Conservation (phyloP, 331 rosid species). For the Malus hybrid region DNA sequence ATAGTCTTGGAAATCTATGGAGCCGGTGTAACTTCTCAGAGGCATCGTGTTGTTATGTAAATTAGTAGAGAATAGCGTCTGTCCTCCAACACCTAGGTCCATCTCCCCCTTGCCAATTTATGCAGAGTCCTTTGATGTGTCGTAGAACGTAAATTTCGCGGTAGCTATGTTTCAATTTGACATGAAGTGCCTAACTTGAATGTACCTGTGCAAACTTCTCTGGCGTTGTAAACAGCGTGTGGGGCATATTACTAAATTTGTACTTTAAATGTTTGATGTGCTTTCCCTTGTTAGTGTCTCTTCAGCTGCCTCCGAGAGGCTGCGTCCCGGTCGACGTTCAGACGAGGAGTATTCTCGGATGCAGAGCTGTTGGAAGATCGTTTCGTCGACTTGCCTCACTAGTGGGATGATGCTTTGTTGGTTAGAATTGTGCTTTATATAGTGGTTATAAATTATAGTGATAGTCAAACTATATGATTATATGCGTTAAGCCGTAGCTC, state of each 20-base stretch:
- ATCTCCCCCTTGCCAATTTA: not conserved
- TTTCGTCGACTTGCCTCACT: not conserved
- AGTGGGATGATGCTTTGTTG: not conserved
- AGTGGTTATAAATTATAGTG: not conserved
- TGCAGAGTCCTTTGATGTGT: not conserved
- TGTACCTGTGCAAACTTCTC: not conserved
- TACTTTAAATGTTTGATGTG: not conserved
- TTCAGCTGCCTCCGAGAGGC: not conserved
- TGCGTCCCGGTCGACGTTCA: not conserved
- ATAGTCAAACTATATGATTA: no score
- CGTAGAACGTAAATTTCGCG: not conserved
- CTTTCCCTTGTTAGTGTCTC: not conserved
- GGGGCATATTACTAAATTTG: not conserved
- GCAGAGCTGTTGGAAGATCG: not conserved
- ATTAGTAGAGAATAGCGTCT: constrained; percentile 29
- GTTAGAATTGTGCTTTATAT: not conserved
- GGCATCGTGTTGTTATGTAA: constrained; percentile 44
- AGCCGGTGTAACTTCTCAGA: constrained; percentile 20
- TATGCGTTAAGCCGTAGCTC: no score
- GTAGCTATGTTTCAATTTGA: constrained; percentile 2
- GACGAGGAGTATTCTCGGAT: not conserved
- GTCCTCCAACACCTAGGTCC: not conserved
- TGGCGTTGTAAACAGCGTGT: constrained; percentile 1
- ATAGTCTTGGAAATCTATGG: constrained; percentile 18
- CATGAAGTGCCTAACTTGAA: not conserved